A percentile compares a stretch with the other conserved stretches of the same genome.
Conservation (phyloP, 1,284 basidiomycete species). For the Salmacisia buchloeana region DNA sequence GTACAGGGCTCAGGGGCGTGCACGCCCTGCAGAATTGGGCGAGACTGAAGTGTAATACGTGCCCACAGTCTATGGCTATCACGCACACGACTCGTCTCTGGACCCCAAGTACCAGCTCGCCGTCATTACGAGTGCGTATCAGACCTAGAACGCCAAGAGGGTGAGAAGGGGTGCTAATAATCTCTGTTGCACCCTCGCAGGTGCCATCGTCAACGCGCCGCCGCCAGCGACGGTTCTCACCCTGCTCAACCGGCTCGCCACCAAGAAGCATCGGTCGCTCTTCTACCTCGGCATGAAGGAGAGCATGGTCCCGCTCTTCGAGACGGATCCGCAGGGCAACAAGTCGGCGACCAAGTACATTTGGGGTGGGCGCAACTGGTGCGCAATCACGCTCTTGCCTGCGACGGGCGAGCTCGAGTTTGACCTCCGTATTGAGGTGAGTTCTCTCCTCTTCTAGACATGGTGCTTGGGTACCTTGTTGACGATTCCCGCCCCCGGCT, state of each 20-base stretch:
- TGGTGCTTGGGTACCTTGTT: not conserved
- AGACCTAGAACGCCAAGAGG: too few relatives aligned
- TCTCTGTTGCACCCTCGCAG: too few relatives aligned
- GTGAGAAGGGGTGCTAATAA: too few relatives aligned
- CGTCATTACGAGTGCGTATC: conserved; percentile 29
- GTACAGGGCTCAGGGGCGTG: not conserved
- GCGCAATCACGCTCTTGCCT: conserved; percentile 64
- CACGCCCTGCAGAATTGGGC: not conserved
- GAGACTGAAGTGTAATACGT: not conserved
- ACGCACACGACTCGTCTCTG: conserved; percentile 30
- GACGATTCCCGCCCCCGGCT: too few relatives aligned
- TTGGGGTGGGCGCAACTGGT: conserved; percentile 86
- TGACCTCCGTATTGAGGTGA: conserved; percentile 72
- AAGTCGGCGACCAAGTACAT: conserved; percentile 63
- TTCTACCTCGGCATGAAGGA: conserved; percentile 63
- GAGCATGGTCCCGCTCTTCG: conserved; percentile 67
- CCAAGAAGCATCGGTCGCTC: conserved; percentile 65
- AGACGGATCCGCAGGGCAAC: conserved; percentile 69
- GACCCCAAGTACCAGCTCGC: conserved; percentile 47
- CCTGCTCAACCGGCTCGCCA: conserved; percentile 73
- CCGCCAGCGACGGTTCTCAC: conserved; percentile 71
- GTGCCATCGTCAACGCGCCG: conserved; percentile 52
- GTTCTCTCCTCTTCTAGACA: not conserved
- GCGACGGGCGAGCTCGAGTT: conserved; percentile 68
- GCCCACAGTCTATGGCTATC: conserved; percentile 13